Evolutionary conservation across 1,139 yeast species (phyloP).

Genomic region (Hyphopichia buzzinii): DNA sequence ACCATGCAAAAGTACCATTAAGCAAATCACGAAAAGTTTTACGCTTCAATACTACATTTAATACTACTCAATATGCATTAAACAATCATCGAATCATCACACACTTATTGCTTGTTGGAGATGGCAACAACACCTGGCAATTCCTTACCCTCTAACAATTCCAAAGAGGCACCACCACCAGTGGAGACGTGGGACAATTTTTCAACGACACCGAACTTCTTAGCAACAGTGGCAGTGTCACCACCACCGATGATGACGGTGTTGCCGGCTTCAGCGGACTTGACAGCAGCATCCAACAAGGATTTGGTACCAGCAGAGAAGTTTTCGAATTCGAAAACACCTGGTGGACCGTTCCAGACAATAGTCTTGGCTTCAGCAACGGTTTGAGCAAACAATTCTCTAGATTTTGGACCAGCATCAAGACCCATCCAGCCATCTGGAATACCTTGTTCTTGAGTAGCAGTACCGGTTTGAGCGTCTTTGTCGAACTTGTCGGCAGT

Average conservation of each 20-base stretch:
- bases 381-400: conserved; percentile 70
- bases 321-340: conserved; percentile 93
- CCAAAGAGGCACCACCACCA: conserved; percentile 99
- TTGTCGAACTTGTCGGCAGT: conserved; percentile 91
- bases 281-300: conserved; percentile 81
- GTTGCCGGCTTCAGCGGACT: conserved; percentile 82
- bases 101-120: conserved; percentile 56
- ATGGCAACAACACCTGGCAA: conserved; percentile 95
- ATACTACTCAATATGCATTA: background rate
- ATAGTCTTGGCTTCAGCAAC: conserved; percentile 93
- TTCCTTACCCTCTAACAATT: conserved; percentile 95
- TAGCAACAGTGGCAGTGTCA: conserved; percentile 98
- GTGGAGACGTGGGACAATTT: conserved; percentile 96
- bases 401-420: conserved; percentile 88
- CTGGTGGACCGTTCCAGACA: conserved; percentile 99
- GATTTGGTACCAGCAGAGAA: conserved; percentile 89
- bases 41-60: background rate
- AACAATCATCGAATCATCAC: background rate
- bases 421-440: conserved; percentile 94
- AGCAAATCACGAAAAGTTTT: no score
- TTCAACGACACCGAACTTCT: conserved; percentile 93
- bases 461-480: conserved; percentile 79
- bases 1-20: no score
- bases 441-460: conserved; percentile 84
- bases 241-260: conserved; percentile 99